Evolutionary conservation across 441 rosid genomes (phyloP).

Genomic region (Isatis lusitanica): DNA sequence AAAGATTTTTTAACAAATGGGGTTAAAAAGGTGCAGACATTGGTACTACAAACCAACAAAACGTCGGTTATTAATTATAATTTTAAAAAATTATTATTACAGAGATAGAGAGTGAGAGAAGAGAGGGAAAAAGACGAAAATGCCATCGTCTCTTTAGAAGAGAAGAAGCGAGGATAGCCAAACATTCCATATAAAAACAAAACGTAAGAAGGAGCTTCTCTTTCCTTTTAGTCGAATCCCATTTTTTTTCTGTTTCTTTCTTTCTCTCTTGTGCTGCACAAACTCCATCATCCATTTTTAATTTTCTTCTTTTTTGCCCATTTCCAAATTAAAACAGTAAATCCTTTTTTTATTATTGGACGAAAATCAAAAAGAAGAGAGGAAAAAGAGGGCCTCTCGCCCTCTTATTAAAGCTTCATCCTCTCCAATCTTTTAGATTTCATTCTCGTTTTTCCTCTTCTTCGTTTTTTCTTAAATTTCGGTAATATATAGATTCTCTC

Average conservation of each 20-base stretch:
- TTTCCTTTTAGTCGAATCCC: constrained; percentile 16
- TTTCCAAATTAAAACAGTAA: constrained; percentile 24
- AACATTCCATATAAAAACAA: constrained; percentile 33
- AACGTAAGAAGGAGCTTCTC: constrained; percentile 25
- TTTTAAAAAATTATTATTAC: not conserved
- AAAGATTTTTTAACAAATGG: not conserved
- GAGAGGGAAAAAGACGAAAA: constrained; percentile 31
- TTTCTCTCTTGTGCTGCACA: constrained; percentile 26
- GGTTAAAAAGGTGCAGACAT: constrained; percentile 10
- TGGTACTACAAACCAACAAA: constrained; percentile 1
- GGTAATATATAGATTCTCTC: constrained; percentile 36
- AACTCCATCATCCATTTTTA: constrained; percentile 37
- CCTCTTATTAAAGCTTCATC: constrained; percentile 52
- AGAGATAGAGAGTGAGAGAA: constrained; percentile 9
- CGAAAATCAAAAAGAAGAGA: constrained; percentile 33
- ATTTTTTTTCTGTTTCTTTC: constrained; percentile 3
- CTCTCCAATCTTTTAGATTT: constrained; percentile 53
- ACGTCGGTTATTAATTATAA: constrained; percentile 2
- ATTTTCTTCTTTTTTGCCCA: not conserved
- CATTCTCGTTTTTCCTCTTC: constrained; percentile 41
- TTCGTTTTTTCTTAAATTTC: constrained; percentile 38
- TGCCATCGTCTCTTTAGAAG: constrained; percentile 33
- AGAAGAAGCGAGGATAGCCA: constrained; percentile 43
- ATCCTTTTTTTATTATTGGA: constrained; percentile 24
- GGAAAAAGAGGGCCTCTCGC: constrained; percentile 58